A percentile compares a stretch with the other conserved stretches of the same genome.
Conservation (phyloP, 768 basidiomycete genomes). For the Peribolospora kevripleyi region DNA sequence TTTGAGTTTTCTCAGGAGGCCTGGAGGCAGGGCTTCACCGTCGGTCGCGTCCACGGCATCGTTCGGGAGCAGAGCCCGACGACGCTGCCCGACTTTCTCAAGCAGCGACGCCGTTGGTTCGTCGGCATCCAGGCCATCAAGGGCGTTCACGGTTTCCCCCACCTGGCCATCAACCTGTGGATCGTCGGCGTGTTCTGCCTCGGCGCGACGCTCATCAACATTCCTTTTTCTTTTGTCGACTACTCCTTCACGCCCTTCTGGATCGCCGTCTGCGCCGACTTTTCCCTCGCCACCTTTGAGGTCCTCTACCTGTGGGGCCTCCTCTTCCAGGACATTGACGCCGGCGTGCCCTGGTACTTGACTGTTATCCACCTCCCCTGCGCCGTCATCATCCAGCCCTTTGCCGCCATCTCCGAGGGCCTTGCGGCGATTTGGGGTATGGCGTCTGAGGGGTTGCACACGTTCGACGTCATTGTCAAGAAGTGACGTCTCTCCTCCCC, state of each 20-base stretch:
- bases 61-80: conserved; percentile 17
- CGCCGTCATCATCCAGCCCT: conserved; percentile 15
- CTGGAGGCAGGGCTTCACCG: conserved; percentile 17
- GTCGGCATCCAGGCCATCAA: conserved; percentile 17
- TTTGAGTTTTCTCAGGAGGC: conserved; percentile 19
- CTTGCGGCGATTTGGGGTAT: conserved; percentile 17
- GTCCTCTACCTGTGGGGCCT: conserved; percentile 16
- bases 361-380: conserved; percentile 12
- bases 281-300: conserved; percentile 17
- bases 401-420: conserved; percentile 17
- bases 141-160: conserved; percentile 17
- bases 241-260: conserved; percentile 16
- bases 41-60: conserved; percentile 17
- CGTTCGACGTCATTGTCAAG: conserved; percentile 5
- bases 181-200: conserved; percentile 16
- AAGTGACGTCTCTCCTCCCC: background rate
- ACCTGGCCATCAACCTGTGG: conserved; percentile 18
- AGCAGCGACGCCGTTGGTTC: conserved; percentile 19
- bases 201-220: conserved; percentile 17
- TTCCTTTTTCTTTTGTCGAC: conserved; percentile 16
- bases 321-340: conserved; percentile 12
- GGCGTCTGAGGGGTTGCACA: conserved; percentile 11
- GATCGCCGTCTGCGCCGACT: conserved; percentile 17
- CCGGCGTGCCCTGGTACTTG: conserved; percentile 15
- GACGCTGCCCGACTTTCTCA: conserved; percentile 18